phyloP scores from a whole-genome alignment of 495 filamentous ascomycete species.

The Achaetomiella virescens region DNA sequence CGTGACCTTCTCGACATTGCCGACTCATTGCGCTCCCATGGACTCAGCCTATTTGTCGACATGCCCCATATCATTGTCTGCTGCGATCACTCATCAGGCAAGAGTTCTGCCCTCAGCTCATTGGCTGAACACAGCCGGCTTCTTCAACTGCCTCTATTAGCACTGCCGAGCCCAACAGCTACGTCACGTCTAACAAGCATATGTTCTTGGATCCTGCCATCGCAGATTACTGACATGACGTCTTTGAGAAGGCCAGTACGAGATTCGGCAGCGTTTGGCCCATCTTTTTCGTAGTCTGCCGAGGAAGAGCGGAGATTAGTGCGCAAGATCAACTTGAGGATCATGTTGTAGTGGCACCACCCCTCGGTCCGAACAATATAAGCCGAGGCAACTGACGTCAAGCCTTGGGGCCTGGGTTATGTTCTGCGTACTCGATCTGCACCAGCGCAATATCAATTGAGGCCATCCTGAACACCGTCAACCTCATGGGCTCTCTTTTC shows the following conservation, averaged over 20 bases:
- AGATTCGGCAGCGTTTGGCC: conserved; percentile 55
- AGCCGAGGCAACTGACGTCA: background rate
- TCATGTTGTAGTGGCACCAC: conserved; percentile 27
- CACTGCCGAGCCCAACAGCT: conserved; percentile 18
- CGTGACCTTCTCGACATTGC: conserved; percentile 9
- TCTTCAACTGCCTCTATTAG: too few species aligned
- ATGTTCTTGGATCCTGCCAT: conserved; percentile 25
- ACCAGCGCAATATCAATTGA: conserved; percentile 40
- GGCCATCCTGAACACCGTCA: conserved; percentile 39
- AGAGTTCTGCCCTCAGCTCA: conserved; percentile 63
- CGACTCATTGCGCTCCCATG: conserved; percentile 4
- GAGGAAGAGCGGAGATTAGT: conserved; percentile 45
- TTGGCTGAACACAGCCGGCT: too few species aligned
- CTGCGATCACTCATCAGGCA: conserved; percentile 48
- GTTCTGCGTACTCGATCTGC: conserved; percentile 43
- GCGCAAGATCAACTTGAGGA: conserved; percentile 36
- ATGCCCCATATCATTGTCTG: conserved; percentile 16
- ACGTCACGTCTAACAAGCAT: conserved; percentile 32
- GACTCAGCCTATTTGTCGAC: conserved; percentile 7
- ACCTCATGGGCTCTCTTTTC: conserved; percentile 45
- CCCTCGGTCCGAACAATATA: background rate
- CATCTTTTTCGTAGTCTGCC: conserved; percentile 40
- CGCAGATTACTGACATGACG: conserved; percentile 23
- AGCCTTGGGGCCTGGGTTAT: conserved; percentile 33
- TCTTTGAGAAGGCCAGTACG: conserved; percentile 38